Base-by-base conservation (phyloP, 1,284 basidiomycete species). In the Irpex lacteus region DNA sequence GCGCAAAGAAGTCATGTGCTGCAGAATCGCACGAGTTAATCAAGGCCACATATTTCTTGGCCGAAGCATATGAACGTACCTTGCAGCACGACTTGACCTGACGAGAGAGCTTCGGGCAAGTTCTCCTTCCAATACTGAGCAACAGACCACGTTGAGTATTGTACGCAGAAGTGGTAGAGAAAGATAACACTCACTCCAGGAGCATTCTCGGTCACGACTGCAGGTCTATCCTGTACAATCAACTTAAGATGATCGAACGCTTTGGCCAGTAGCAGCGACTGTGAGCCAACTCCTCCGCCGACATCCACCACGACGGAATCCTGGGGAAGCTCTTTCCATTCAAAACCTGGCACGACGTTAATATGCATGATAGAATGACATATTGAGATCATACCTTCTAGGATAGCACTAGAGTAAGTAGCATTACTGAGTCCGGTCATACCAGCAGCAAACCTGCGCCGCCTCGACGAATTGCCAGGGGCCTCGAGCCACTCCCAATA, bases 191-290 rank as follows among this genome's bases (percentile, higher is more conserved):
- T 56, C 11, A 71, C 70, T 34, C 53, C 55, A 9, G 50, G 60
- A 2, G 53, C 72, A 9, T 63, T 63, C 3, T 62, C 54, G 8
- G 54, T 56, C 5, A 70, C 63, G 36, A 70, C 67, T 6, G 55
- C 54, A 7, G 40, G 60, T 0, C 85, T 81, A 72, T 72, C 71
- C 36, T 73, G 68, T 18, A 72, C 67, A 38, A 72, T 56, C 34
- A 72, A 64, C 5, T 67, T 66, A 34, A 73, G 66, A 11, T 72
- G 65, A 21, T 70, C 65, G 60, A 65, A 67, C 6, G 63, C 60
- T 19, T 68, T 63, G 8, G 69, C 68, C 26, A 73, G 62, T 0
- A 63, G 53, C 34, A 71, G 53, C 2, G 69, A 67, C 13, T 66
- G 64, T 1, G 67, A 66, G 56, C 72, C 72, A 47, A 71, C 63